phyloP scores from a whole-genome alignment of 495 filamentous ascomycete genomes.

The Cryomyces minteri region DNA sequence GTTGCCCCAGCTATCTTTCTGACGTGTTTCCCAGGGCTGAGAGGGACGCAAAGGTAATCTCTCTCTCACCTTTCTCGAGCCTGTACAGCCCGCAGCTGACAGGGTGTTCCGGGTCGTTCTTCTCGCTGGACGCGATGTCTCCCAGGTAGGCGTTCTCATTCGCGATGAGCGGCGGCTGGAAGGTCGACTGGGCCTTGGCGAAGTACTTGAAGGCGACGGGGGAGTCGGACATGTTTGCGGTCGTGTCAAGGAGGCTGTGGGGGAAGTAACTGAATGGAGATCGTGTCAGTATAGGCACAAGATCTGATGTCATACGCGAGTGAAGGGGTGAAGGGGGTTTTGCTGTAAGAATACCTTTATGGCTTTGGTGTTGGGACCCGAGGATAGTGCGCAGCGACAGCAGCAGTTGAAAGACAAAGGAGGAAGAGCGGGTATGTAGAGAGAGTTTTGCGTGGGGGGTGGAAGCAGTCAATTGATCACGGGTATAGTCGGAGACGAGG shows the following conservation, averaged over 20 bases:
- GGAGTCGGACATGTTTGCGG: background rate
- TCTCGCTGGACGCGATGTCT: slow-evolving; percentile 36
- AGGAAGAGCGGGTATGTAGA: too few relatives aligned
- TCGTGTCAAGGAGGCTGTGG: background rate
- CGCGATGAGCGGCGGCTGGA: slow-evolving; percentile 52
- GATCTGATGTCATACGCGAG: too few relatives aligned
- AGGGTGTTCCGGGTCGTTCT: slow-evolving; percentile 38
- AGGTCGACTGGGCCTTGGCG: slow-evolving; percentile 39
- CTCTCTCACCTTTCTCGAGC: slow-evolving; percentile 34
- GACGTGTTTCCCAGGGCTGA: slow-evolving; percentile 13
- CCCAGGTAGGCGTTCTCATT: slow-evolving; percentile 60
- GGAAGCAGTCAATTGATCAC: too few relatives aligned
- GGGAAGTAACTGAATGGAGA: background rate
- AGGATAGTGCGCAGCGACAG: too few relatives aligned
- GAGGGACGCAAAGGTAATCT: slow-evolving; percentile 26
- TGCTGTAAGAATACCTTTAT: too few relatives aligned
- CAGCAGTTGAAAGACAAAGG: too few relatives aligned
- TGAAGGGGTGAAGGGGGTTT: too few relatives aligned
- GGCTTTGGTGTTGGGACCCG: too few relatives aligned
- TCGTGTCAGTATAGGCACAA: too few relatives aligned
- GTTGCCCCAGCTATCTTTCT: background rate
- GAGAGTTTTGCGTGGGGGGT: too few relatives aligned
- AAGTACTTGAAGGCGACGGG: slow-evolving; percentile 32
- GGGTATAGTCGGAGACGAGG: too few relatives aligned
- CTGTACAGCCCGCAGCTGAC: slow-evolving; percentile 57